Percentiles rank a stretch among this genome's conserved stretches.
Evolutionary conservation across 176 grass and related monocot genomes (phyloP).

Genomic region (Oryza longistaminata): DNA sequence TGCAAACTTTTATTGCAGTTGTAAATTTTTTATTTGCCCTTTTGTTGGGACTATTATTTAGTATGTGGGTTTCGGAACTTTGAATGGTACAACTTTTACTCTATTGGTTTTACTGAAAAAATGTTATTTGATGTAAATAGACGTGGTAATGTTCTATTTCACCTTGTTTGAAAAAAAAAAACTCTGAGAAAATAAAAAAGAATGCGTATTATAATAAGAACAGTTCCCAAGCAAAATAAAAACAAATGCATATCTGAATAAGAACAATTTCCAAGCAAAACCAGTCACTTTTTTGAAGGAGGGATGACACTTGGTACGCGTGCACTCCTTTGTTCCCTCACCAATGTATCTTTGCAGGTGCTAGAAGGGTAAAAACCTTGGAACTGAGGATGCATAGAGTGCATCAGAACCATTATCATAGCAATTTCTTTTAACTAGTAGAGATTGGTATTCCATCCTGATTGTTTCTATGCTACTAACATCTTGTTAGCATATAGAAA

Average conservation of each 20-base stretch:
- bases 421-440: neutral
- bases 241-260: neutral
- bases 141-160: neutral
- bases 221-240: too few species aligned
- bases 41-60: conserved; percentile 8
- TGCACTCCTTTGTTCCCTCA: neutral
- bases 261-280: neutral
- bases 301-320: neutral
- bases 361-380: neutral
- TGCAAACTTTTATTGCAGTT: neutral
- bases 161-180: neutral
- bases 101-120: neutral
- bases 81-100: neutral
- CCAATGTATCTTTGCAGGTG: neutral
- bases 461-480: neutral
- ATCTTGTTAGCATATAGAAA: neutral
- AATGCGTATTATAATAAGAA: too few species aligned
- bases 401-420: neutral
- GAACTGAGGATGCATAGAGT: neutral
- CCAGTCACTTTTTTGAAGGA: neutral
- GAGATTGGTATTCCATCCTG: neutral
- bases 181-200: neutral
- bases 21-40: neutral
- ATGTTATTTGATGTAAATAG: neutral
- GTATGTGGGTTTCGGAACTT: neutral